Base-by-base conservation (phyloP, 1,284 basidiomycete genomes). In the Thecaphora thlaspeos region DNA sequence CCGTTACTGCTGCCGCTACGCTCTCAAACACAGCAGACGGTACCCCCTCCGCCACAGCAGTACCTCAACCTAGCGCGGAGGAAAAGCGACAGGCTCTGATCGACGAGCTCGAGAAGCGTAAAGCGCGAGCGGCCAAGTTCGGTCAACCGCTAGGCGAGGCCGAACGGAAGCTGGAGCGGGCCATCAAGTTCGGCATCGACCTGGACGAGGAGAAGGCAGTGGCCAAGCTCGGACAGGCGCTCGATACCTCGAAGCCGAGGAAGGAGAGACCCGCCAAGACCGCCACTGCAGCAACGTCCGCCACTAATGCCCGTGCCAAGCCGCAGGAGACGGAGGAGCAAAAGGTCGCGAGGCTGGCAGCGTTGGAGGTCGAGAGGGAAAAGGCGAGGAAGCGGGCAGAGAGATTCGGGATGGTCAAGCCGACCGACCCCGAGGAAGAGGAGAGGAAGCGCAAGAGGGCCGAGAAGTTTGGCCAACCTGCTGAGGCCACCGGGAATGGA, bases 111-210 rank as follows among this genome's bases (percentile, higher is more conserved):
- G 63, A 72, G 46, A 76, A 71, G 53, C 71, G 75, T 21, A 71
- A 69, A 46, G 54, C 66, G 15, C 56, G 75, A 28, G 71, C 71
- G 1, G 53, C 66, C 36, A 68, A 70, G 34, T 77, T 74, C 34
- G 75, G 75, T 4, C 51, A 61, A 43, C 51, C 71, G 22, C 51
- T 62, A 5, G 67, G 59, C 14, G 73, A 76, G 22, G 52, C 59
- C 0, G 75, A 77, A 24, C 53, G 52, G 18, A 63, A 76, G 48
- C 53, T 77, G 3, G 60, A 70, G 48, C 55, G 74, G 12, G 59
- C 67, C 3, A 56, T 51, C 46, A 73, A 75, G 56, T 76, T 75
- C 46, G 74, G 74, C 3, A 36, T 76, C n/a, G 63, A 68, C 19
- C 32, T 50, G 2, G 24, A 37, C 7, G 63, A 64, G 3, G 55